phyloP scores from a whole-genome alignment of 305 asterid genomes.

The Lippia alba region DNA sequence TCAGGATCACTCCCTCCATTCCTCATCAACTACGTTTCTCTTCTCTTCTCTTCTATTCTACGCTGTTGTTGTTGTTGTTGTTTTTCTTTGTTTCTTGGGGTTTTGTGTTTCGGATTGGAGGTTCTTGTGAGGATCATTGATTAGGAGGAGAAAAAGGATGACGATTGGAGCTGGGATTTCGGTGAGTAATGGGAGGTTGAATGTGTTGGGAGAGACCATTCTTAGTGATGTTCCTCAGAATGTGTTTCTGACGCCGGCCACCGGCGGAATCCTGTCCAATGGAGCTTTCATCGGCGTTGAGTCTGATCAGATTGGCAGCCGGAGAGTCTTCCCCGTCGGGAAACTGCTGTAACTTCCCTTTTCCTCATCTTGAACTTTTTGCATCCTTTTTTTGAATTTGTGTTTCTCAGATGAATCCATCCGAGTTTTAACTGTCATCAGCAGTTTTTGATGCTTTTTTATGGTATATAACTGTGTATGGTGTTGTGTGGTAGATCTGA shows the following conservation, averaged over 20 bases:
- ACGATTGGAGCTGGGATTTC: slow-evolving; percentile 77
- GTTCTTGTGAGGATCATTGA: not conserved
- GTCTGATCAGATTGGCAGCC: slow-evolving; percentile 70
- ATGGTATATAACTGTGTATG: not conserved
- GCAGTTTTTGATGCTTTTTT: too few species aligned
- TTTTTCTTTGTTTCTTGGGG: not conserved
- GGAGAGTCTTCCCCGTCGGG: slow-evolving; percentile 78
- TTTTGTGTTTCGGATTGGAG: not conserved
- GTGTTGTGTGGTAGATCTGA: not conserved
- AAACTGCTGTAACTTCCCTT: slow-evolving; percentile 59
- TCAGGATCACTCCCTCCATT: not conserved
- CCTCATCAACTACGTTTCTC: slow-evolving; percentile 26
- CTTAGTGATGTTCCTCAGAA: slow-evolving; percentile 66
- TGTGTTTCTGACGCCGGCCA: slow-evolving; percentile 69
- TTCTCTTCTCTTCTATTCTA: not conserved
- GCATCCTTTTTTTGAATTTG: not conserved
- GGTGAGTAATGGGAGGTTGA: slow-evolving; percentile 67
- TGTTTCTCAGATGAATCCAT: slow-evolving; percentile 12
- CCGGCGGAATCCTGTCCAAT: slow-evolving; percentile 57
- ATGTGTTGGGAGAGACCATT: slow-evolving; percentile 69
- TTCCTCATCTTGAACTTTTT: not conserved
- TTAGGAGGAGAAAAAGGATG: slow-evolving; percentile 44
- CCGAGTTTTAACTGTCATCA: not conserved
- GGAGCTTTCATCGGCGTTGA: slow-evolving; percentile 86
- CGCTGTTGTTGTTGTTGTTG: not conserved